These are phyloP conservation scores for Macrocybe gigantea DNA, from an alignment of 768 basidiomycete species.

Conservation along the genomic window DNA sequence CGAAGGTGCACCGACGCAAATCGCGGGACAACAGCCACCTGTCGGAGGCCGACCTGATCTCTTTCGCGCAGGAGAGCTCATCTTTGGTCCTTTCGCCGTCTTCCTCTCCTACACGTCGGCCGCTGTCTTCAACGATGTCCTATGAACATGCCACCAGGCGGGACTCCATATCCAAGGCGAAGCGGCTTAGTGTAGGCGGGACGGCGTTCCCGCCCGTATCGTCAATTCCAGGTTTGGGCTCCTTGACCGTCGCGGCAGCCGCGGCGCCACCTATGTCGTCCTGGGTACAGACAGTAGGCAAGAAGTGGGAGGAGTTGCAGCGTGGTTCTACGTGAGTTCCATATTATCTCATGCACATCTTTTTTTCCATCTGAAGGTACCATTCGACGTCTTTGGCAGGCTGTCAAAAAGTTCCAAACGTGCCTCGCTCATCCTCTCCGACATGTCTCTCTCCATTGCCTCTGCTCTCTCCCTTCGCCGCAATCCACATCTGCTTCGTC, in stretches of 20 bases:
- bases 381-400: slow-evolving; percentile 24
- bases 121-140: slow-evolving; percentile 7
- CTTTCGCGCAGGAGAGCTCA: neutral
- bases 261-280: slow-evolving; percentile 21
- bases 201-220: slow-evolving; percentile 24
- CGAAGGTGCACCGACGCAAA: slow-evolving; percentile 15
- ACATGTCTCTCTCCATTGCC: slow-evolving; percentile 53
- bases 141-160: slow-evolving; percentile 1
- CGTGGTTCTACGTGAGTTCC: slow-evolving; percentile 49
- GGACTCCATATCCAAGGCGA: slow-evolving; percentile 2
- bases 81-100: neutral
- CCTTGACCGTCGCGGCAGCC: slow-evolving; percentile 17
- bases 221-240: slow-evolving; percentile 33
- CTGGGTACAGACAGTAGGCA: slow-evolving; percentile 57
- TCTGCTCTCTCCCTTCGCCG: slow-evolving; percentile 37
- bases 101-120: slow-evolving; percentile 4
- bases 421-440: slow-evolving; percentile 58
- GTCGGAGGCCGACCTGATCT: neutral
- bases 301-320: slow-evolving; percentile 55
- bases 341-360: neutral
- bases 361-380: neutral
- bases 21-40: slow-evolving; percentile 13
- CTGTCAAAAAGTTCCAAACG: slow-evolving; percentile 65
- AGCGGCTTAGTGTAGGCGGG: slow-evolving; percentile 10
- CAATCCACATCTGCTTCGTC: slow-evolving; percentile 20